Base-by-base conservation (phyloP, 2,329 filamentous ascomycete species). In the Eurotiales sp. region DNA sequence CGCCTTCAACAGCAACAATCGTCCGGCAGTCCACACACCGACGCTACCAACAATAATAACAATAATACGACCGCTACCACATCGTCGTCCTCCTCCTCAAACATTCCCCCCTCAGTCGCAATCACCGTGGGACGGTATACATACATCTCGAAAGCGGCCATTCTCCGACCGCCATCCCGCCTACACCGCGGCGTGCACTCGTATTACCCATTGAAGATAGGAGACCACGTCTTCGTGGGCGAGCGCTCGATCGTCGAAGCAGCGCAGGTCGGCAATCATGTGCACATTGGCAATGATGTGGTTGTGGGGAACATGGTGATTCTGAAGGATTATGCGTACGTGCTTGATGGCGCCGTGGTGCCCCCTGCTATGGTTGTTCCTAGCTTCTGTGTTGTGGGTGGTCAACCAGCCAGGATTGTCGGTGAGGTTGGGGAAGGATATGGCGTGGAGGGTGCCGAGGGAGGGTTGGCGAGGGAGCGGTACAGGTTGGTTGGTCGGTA, bases 141-240 rank as follows among this genome's bases (percentile, higher is more conserved):
- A 64, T 91, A 96, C 65, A 82, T 99, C 46, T 87, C 87, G 51
- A 83, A 85, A 12, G 86, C 86, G 3, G 87, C 83, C 57, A 83
- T 90, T 41, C 77, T 99, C 47, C 85, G 88, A 3, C 93, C 93
- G 0, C 91, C 93, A 0, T 88, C 86, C 27, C 83, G 91, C 22
- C 76, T 95, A 45, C 88, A 90, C 68, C 86, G 91, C 62, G 90
- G 90, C 64, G 58, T 66, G 4, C 61, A 69, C 48, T 64, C 59
- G 6, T 67, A 91, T 72, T 54, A 54, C 11, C 52, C 91, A 8
- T 85, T 97, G 61, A 89, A 93, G 55, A 87, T 99, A 58, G 90
- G 90, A 41, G 91, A 96, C 68, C 92, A 97, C 72, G 91, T 96
- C 56, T 96, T 92, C 70, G 81, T 99, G 45, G 91, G 90, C 53